Base-by-base conservation (phyloP, 345 rosid genomes). In the Limnanthes douglasii region DNA sequence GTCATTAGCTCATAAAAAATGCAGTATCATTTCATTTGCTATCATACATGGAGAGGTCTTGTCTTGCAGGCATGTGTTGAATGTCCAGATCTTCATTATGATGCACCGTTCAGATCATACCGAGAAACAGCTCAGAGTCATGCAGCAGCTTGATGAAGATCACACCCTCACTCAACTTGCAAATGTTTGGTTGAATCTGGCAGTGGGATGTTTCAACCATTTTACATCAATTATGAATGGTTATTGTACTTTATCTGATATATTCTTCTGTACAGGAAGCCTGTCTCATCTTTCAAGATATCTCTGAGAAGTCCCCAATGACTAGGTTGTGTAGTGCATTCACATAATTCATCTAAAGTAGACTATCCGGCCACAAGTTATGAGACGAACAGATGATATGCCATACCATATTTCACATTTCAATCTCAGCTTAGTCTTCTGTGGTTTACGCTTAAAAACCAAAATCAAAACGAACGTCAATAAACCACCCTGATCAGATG, bases 81-180 rank as follows among this genome's bases (percentile, higher is more conserved):
- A 90, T 54, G 93, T 77, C 14, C 88, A 90, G 64, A 80, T 84
- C 55, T 90, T 68, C 71, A 68, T 90, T 18, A 84, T 80, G 93
- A 77, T 90, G 98, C 71, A 80, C 60, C 49, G 94, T 49, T 62
- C 94, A 35, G 98, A 90, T 46, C 70, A 56, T 61, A 93, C 86
- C 4, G 98, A 90, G 68, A 90, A 43, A 56, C 95, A 90, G 60
- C 54, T 80, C 38, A 72, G 92, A 64, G 50, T 52, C 55, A 77
- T 90, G 98, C 98, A 80, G 31, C 94, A 80, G 68, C 54, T 54
- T 48, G 98, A 90, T 57, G 98, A 90, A 57, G 98, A 90, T 57
- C 96, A 84, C 70, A 77, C 94, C 8, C 75, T 84, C 31, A 84
- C 98, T 65, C 98, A 90, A 56, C 93, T 90, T 19, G 92, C 94